A percentile compares a stretch with the other conserved stretches of the same genome.
These are phyloP conservation scores for Usnea hakonensis DNA, from an alignment of 495 filamentous ascomycete genomes.

Conservation along the genomic window DNA sequence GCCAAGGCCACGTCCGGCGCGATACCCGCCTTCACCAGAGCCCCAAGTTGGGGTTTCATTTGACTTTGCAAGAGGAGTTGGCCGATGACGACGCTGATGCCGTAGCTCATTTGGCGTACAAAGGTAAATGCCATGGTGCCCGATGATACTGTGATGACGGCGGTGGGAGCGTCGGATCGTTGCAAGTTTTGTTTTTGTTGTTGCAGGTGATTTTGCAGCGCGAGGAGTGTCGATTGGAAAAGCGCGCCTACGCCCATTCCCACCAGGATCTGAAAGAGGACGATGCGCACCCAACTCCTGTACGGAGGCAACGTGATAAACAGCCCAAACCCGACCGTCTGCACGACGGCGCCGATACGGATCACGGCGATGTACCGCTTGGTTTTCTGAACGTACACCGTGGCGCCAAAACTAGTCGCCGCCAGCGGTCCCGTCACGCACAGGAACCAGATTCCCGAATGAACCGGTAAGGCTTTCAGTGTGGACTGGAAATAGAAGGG, in stretches of 20 bases:
- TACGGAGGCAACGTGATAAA: constrained; percentile 39
- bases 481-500: too few relatives aligned
- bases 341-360: constrained; percentile 38
- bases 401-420: too few relatives aligned
- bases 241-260: constrained; percentile 46
- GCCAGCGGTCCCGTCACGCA: too few relatives aligned
- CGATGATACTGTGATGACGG: too few relatives aligned
- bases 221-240: constrained; percentile 60
- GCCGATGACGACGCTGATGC: constrained; percentile 38
- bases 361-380: constrained; percentile 52
- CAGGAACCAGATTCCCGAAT: too few relatives aligned
- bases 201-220: constrained; percentile 60
- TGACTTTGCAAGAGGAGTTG: constrained; percentile 53
- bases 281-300: constrained; percentile 38
- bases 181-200: constrained; percentile 64
- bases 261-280: constrained; percentile 54
- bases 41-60: constrained; percentile 10
- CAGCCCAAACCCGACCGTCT: constrained; percentile 44
- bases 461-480: too few relatives aligned
- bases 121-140: constrained; percentile 71
- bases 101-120: constrained; percentile 55
- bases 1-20: not conserved
- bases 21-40: not conserved
- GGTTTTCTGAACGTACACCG: constrained; percentile 38
- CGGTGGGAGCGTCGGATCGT: too few relatives aligned